Conservation (phyloP, 192 early-diverging fungal genomes). For the Coemansia pectinata region DNA sequence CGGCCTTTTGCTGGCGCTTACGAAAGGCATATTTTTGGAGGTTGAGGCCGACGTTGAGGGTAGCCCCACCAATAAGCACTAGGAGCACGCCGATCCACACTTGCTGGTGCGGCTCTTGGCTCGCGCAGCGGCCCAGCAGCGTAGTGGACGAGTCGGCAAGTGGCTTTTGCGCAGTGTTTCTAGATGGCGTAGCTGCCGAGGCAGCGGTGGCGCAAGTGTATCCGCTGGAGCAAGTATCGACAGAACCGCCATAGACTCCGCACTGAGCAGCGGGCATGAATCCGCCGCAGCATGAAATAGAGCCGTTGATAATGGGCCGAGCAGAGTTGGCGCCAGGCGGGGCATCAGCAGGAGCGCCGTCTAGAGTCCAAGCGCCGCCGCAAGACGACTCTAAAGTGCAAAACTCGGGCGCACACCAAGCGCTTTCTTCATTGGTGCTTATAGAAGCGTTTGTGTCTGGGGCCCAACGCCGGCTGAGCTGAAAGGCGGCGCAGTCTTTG, state of each 20-base stretch:
- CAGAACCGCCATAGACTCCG: slow-evolving; percentile 45
- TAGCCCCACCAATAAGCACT: slow-evolving; percentile 64
- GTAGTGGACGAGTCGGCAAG: slow-evolving; percentile 8
- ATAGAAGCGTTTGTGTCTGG: not conserved
- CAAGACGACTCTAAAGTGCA: slow-evolving; percentile 66
- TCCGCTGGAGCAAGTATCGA: slow-evolving; percentile 56
- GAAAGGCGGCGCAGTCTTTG: slow-evolving; percentile 60
- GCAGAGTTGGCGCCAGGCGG: slow-evolving; percentile 37
- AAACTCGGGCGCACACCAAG: slow-evolving; percentile 53
- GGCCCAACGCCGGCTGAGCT: slow-evolving; percentile 32
- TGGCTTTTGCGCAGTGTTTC: not conserved
- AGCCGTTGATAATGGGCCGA: slow-evolving; percentile 17
- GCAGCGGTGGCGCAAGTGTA: slow-evolving; percentile 29
- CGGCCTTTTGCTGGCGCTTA: slow-evolving; percentile 60
- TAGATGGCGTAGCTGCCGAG: not conserved
- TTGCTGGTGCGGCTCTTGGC: slow-evolving; percentile 55
- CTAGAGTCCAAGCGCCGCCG: slow-evolving; percentile 61
- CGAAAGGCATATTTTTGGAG: slow-evolving; percentile 77
- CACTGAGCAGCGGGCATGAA: slow-evolving; percentile 47
- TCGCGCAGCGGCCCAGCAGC: slow-evolving; percentile 51
- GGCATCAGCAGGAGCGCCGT: slow-evolving; percentile 37
- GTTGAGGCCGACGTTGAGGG: slow-evolving; percentile 77
- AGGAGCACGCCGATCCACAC: slow-evolving; percentile 78
- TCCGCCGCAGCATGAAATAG: slow-evolving; percentile 59
- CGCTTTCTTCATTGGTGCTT: slow-evolving; percentile 1